Evolutionary conservation across 140 eudicot genomes (phyloP).

Genomic region (Cichorium intybus): DNA sequence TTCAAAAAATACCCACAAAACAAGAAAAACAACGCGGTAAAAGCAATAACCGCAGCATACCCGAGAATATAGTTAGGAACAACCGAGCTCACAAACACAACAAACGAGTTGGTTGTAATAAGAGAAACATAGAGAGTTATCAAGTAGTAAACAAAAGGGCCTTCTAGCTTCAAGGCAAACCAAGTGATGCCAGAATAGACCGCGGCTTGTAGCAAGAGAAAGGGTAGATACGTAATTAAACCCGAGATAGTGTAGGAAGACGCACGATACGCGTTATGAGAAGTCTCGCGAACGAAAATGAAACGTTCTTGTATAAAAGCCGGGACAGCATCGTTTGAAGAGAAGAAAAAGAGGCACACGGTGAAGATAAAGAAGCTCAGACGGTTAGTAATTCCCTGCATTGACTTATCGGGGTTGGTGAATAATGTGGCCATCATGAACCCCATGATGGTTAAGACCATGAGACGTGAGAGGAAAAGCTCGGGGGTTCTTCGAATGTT

Average conservation of each 20-base stretch:
- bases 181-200: conserved; percentile 63
- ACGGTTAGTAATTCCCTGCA: conserved; percentile 68
- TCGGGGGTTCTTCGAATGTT: conserved; percentile 78
- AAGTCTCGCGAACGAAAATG: conserved; percentile 71
- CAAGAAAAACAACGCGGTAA: conserved; percentile 76
- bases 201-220: conserved; percentile 62
- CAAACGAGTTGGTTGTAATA: conserved; percentile 80
- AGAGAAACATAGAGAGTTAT: conserved; percentile 57
- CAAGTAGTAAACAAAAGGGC: conserved; percentile 57
- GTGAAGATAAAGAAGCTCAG: conserved; percentile 84
- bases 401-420: conserved; percentile 26
- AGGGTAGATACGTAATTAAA: conserved; percentile 65
- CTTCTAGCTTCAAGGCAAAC: conserved; percentile 60
- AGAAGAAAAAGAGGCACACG: conserved; percentile 71
- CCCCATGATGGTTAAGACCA: conserved; percentile 71
- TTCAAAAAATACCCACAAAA: conserved; percentile 78
- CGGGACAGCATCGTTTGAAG: conserved; percentile 83
- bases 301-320: conserved; percentile 90
- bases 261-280: conserved; percentile 76
- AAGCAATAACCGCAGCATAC: conserved; percentile 77
- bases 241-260: conserved; percentile 80
- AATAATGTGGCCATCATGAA: conserved; percentile 86
- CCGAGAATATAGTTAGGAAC: conserved; percentile 85
- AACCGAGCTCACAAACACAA: conserved; percentile 72
- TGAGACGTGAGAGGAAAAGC: conserved; percentile 66